Evolutionary conservation across 495 filamentous ascomycete species (phyloP), one percentile per base, ranked within the genome.

Genomic region (Oleoguttula mirabilis): DNA sequence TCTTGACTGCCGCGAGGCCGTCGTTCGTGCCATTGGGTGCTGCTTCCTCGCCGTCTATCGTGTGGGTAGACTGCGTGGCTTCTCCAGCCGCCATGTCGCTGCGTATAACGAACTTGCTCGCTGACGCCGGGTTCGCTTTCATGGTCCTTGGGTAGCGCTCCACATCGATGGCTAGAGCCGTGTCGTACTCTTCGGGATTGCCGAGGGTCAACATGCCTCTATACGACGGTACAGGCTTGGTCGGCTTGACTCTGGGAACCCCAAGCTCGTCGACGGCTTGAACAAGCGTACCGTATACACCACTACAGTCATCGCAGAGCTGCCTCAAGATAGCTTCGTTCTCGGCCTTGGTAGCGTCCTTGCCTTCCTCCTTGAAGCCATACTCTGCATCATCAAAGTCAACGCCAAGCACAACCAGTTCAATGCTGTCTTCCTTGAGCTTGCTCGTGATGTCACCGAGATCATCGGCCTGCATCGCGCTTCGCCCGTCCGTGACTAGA

Each of bases 341-440:
- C 27, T 47, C 43, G 7, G 35, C 34, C 32, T 55, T 58, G 25
- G 17, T 34, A 73, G 69, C 43, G 36, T 74, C 66, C 60, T 99
- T 99, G 51, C 82, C 76, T 60, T 99, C 88, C 66, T 99, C 88
- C 59, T 88, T 92, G 54, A 84, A 80, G 21, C 88, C 87, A 54
- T 77, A 94, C 22, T 94, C 87, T 3, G 76, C 56, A 63, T 95
- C 92, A 51, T 99, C 87, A 58, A 96, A 96, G 61, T 99, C 90
- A 20, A 88, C 72, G 5, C 90, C 90, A 39, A 98, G 61, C 15
- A 95, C 60, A 8, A 77, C 65, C 30, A 96, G 70, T 49, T 88
- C 76, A 50, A 94, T 88, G 22, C 71, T 70, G 43, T 81, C 73
- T 19, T 74, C 66, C 46, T 82, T 82, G 21, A 95, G 70, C 54